phyloP scores from a whole-genome alignment of 208 protist species.

The Wallacemonas collosoma region DNA sequence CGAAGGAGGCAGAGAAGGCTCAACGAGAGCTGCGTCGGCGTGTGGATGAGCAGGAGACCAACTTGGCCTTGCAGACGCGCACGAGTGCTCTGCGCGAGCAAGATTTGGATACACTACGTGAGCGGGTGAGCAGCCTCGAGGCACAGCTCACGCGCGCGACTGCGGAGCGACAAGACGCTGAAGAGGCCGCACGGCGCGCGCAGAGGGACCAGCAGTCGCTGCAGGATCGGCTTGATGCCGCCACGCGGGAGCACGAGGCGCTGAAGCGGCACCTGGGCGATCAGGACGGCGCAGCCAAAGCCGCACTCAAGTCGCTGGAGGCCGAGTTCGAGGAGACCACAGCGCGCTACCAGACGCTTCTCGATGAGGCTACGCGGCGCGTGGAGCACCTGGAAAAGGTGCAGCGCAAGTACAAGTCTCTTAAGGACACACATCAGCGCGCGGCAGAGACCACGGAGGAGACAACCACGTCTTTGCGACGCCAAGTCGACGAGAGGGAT shows the following conservation, averaged over 20 bases:
- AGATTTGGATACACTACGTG: constrained; percentile 19
- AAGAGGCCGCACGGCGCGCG: constrained; percentile 27
- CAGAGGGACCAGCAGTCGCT: constrained; percentile 32
- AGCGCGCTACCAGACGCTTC: constrained; percentile 65
- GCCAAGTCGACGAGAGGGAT: constrained; percentile 11
- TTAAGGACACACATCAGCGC: constrained; percentile 50
- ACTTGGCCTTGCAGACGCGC: neutral
- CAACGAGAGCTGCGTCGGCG: constrained; percentile 16
- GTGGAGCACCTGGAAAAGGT: constrained; percentile 62
- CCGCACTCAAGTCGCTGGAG: constrained; percentile 58
- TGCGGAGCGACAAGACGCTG: constrained; percentile 20
- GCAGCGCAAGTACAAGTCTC: constrained; percentile 69
- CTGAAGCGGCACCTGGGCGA: constrained; percentile 38
- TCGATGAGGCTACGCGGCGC: constrained; percentile 62
- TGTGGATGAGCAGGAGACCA: constrained; percentile 15
- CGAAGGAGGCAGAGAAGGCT: constrained; percentile 15
- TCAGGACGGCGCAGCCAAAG: constrained; percentile 51
- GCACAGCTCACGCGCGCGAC: constrained; percentile 2
- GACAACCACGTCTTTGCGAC: constrained; percentile 1
- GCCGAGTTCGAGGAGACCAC: constrained; percentile 66
- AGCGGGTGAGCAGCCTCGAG: constrained; percentile 22
- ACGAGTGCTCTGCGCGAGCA: constrained; percentile 6
- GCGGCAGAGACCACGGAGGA: constrained; percentile 36
- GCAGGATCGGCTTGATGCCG: constrained; percentile 25
- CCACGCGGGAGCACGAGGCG: constrained; percentile 16